Evolutionary conservation across 345 rosid species (phyloP).

Genomic region (Sisymbrium irio): DNA sequence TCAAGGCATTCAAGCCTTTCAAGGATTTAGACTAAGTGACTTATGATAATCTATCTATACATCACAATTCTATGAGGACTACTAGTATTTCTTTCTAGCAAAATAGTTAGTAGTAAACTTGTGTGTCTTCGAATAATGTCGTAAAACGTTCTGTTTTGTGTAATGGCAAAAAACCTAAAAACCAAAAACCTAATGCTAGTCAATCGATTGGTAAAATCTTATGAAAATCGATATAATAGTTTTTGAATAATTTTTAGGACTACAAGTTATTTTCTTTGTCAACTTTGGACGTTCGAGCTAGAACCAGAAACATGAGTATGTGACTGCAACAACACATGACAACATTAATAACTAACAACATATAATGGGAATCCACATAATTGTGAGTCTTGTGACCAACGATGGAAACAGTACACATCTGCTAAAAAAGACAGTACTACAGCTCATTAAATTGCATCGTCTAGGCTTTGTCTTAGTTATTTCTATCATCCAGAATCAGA

Average conservation of each 20-base stretch:
- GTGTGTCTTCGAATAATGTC: conserved; percentile 1
- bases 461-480: not conserved
- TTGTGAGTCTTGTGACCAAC: not conserved
- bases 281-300: no score
- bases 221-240: not conserved
- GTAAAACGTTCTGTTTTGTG: not conserved
- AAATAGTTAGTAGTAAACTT: not conserved
- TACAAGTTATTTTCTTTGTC: not conserved
- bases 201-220: not conserved
- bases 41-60: not conserved
- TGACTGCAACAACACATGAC: not conserved
- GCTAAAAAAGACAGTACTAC: not conserved
- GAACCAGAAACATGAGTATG: not conserved
- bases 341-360: not conserved
- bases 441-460: not conserved
- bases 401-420: not conserved
- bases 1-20: conserved; percentile 75
- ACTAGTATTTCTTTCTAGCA: not conserved
- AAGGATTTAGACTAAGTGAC: conserved; percentile 11
- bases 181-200: not conserved
- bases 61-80: not conserved
- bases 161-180: not conserved
- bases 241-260: not conserved
- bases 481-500: not conserved
- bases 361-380: not conserved